These are phyloP conservation scores for Lactarius akahatsu DNA, from an alignment of 768 basidiomycete genomes.

Conservation along the genomic window DNA sequence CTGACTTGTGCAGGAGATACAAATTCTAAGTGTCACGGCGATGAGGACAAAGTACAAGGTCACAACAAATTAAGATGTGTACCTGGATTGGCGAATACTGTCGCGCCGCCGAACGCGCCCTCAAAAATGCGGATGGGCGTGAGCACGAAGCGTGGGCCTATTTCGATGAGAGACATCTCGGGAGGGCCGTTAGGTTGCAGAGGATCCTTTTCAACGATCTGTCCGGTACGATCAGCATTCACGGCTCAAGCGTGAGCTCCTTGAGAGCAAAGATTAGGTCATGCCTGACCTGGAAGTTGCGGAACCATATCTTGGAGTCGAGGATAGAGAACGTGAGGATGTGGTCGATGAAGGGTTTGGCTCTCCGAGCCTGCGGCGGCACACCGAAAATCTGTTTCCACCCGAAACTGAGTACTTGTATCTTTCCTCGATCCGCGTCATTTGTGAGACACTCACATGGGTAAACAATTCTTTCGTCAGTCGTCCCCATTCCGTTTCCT, in stretches of 20 bases:
- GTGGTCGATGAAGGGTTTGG: slow-evolving; percentile 98
- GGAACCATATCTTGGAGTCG: slow-evolving; percentile 98
- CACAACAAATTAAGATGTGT: slow-evolving; percentile 32
- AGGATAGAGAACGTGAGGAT: slow-evolving; percentile 94
- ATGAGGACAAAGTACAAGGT: slow-evolving; percentile 13
- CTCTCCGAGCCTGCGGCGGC: slow-evolving; percentile 82
- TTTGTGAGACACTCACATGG: slow-evolving; percentile 56
- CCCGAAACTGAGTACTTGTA: not conserved
- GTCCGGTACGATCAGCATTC: slow-evolving; percentile 5
- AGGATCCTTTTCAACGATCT: slow-evolving; percentile 96
- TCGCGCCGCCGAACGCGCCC: slow-evolving; percentile 93
- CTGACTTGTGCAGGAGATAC: slow-evolving; percentile 83
- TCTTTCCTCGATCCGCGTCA: not conserved
- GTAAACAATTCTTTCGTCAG: slow-evolving; percentile 92
- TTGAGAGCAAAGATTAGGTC: not conserved
- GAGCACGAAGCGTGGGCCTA: slow-evolving; percentile 95
- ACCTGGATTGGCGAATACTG: slow-evolving; percentile 96
- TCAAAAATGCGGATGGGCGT: slow-evolving; percentile 98
- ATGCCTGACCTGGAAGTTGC: slow-evolving; percentile 85
- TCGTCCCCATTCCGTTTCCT: slow-evolving; percentile 81
- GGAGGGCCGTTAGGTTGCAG: slow-evolving; percentile 82
- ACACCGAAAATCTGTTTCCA: slow-evolving; percentile 84
- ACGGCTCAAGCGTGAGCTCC: slow-evolving; percentile 1
- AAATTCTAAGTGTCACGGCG: slow-evolving; percentile 61
- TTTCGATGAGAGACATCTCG: slow-evolving; percentile 88